Base-by-base conservation (phyloP, 176 grass and related monocot species). In the Paspalum vaginatum region DNA sequence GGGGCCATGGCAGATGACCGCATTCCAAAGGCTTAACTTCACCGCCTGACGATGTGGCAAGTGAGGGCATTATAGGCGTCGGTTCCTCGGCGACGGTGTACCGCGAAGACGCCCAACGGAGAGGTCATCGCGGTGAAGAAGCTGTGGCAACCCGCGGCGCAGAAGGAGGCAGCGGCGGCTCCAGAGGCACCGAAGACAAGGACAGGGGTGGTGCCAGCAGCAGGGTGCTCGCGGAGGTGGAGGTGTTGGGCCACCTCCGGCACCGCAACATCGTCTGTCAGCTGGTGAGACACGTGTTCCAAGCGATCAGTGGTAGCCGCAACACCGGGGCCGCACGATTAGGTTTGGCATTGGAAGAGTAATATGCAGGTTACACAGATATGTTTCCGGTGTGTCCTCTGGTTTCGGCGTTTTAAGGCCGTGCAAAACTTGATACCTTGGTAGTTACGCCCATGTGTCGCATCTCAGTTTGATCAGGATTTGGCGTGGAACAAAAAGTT, bases 241-340 rank as follows among this genome's bases (percentile, higher is more conserved):
- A 98, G 81, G 74, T 95, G 61, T 86, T 98, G 2, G 92, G 90
- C 9, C 84, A 88, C 3, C 85, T 98, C 46, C 88, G 90, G 32
- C 96, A 98, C 85, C 88, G 96, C 42, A 98, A 95, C 90, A 93
- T 98, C 70, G 96, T 98, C n/a, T 79, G 96, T 42, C 86, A 95
- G 6, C 84, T 98, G 0, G 96, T n/a, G n/a, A n/a, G n/a, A n/a
- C n/a, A n/a, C n/a, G n/a, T n/a, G n/a, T n/a, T n/a, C n/a, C n/a
- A n/a, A n/a, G n/a, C n/a, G n/a, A n/a, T n/a, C n/a, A n/a, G n/a
- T n/a, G n/a, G n/a, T n/a, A n/a, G n/a, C n/a, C n/a, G n/a, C n/a
- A n/a, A n/a, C n/a, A n/a, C n/a, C n/a, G n/a, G n/a, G n/a, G n/a
- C n/a, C n/a, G n/a, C n/a, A n/a, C n/a, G n/a, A n/a, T n/a, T n/a